These are phyloP conservation scores for Karstenula rhodostoma DNA, from an alignment of 2,329 filamentous ascomycete species.

Conservation along the genomic window DNA sequence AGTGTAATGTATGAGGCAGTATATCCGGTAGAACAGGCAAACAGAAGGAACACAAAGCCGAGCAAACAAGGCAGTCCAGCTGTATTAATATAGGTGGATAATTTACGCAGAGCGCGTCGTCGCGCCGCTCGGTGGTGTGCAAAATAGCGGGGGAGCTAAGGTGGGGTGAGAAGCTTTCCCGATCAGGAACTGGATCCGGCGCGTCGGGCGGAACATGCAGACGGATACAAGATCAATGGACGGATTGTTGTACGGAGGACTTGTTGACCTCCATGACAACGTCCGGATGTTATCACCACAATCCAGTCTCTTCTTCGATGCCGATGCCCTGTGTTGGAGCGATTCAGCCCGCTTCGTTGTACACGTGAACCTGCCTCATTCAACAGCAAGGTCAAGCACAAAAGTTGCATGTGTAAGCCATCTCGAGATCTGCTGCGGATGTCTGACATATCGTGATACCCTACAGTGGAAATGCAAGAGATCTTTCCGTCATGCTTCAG, in stretches of 20 bases:
- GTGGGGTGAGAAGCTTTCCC: conserved; percentile 32
- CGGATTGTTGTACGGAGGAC: too few relatives aligned
- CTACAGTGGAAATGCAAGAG: too few relatives aligned
- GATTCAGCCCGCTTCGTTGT: too few relatives aligned
- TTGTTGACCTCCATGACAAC: not conserved
- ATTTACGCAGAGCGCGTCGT: conserved; percentile 17
- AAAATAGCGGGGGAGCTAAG: conserved; percentile 31
- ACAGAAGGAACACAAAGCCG: not conserved
- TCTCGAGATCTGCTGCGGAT: too few relatives aligned
- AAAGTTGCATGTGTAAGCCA: too few relatives aligned
- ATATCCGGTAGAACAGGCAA: not conserved
- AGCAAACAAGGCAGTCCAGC: not conserved
- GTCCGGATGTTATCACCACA: too few relatives aligned
- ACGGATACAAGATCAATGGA: not conserved
- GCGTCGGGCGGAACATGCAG: conserved; percentile 1
- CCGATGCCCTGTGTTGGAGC: too few relatives aligned
- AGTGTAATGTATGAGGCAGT: conserved; percentile 7
- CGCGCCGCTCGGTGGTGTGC: conserved; percentile 18
- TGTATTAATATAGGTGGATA: conserved; percentile 20
- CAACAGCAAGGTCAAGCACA: too few relatives aligned
- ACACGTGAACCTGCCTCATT: too few relatives aligned
- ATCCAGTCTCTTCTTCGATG: too few relatives aligned
- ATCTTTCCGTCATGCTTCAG: too few relatives aligned
- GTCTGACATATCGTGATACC: too few relatives aligned
- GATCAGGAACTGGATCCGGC: conserved; percentile 29